Evolutionary conservation across 805 yeast species (phyloP), one percentile per base, ranked within the genome.

Genomic region (Suhomyces sp.): DNA sequence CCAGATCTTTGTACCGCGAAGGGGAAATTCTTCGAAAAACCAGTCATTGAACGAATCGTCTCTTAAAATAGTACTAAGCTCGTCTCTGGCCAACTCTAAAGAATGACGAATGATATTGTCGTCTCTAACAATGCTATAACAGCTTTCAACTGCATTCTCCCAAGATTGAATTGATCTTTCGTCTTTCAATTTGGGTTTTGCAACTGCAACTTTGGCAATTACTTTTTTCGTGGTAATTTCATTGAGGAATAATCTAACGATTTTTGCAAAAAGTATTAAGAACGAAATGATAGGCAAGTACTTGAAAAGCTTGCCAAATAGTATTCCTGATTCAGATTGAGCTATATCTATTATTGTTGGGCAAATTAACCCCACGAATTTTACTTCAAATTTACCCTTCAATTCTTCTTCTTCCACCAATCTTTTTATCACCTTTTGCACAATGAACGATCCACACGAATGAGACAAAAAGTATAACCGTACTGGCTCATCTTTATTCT

Each of bases 271-370:
- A 64, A 60, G 22, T 49, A 40, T 66, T 49, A 53, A 82, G 57
- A 47, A 51, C 24, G 9, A 51, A 15, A 19, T 85, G 84, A 50
- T 73, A 72, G 49, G 79, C 76, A 23, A 71, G 55, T 12, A 62
- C 55, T 15, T 58, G 53, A 56, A 66, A 1, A 72, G 53, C 24
- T 47, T 51, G 6, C 64, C 58, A 51, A 75, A 63, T 12, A 56
- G 46, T 13, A 59, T 57, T 1, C 80, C 80, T 7, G 74, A 68
- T 24, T 58, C 63, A 6, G 78, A 72, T 29, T 63, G 58, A n/a
- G 83, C 82, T 31, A 88, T 83, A 58, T 86, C 86, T 23, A 76
- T 73, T 19, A 88, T 73, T 0, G 94, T 86, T 1, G 96, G 96
- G 50, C 88, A 86, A 17, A 87, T 71, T 49, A 87, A 70, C 0